These are phyloP conservation scores for Pleurotus ostreatus DNA, from an alignment of 768 basidiomycete species.

Conservation along the genomic window DNA sequence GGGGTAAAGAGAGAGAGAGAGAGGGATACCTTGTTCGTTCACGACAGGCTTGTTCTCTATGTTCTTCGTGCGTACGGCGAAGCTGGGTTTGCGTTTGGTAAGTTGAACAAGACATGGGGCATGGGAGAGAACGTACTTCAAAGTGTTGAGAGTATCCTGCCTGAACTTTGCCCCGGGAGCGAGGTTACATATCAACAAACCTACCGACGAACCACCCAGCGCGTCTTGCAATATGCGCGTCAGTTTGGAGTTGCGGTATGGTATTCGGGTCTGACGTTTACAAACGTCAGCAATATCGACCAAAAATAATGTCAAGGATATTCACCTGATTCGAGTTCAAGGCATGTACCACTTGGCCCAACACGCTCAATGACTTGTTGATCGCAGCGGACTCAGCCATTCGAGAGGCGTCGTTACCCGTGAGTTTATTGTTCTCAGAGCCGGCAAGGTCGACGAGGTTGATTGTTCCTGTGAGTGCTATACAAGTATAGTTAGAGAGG, in stretches of 20 bases:
- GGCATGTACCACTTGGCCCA: constrained; percentile 86
- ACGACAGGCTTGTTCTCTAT: constrained; percentile 79
- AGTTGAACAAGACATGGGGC: neutral
- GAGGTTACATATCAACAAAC: constrained; percentile 82
- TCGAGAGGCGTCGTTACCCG: constrained; percentile 82
- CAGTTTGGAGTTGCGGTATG: constrained; percentile 86
- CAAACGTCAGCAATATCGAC: constrained; percentile 4
- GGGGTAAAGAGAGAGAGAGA: neutral
- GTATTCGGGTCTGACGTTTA: constrained; percentile 60
- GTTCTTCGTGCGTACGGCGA: constrained; percentile 81
- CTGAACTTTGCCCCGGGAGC: constrained; percentile 80
- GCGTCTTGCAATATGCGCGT: constrained; percentile 90
- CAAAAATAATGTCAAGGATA: neutral
- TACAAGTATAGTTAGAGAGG: neutral
- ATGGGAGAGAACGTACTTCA: constrained; percentile 55
- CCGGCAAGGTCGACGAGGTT: constrained; percentile 89
- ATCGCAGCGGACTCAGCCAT: constrained; percentile 89
- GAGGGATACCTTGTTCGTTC: constrained; percentile 64
- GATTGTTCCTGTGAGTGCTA: constrained; percentile 72
- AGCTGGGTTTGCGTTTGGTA: constrained; percentile 33
- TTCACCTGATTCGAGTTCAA: constrained; percentile 39
- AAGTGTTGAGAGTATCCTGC: constrained; percentile 85
- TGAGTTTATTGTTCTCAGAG: constrained; percentile 88
- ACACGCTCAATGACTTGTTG: constrained; percentile 82
- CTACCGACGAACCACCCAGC: constrained; percentile 76